Conservation (phyloP, 2,329 filamentous ascomycete genomes). For the Stemphylium lycopersici region DNA sequence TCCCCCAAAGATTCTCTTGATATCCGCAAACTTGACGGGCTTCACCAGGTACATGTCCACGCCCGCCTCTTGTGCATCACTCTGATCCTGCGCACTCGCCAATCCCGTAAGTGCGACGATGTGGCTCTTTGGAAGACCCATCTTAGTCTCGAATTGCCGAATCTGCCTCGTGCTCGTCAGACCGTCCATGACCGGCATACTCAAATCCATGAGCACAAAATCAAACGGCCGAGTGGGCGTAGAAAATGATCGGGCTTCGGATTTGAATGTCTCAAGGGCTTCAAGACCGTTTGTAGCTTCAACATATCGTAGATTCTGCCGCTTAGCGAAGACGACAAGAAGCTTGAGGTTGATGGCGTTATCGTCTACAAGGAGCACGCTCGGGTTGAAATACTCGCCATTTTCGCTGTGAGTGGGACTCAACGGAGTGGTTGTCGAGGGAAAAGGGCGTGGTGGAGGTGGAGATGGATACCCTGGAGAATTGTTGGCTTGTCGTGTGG, state of each 20-base stretch:
- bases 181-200: slow-evolving; percentile 48
- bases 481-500: not conserved
- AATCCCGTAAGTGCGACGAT: slow-evolving; percentile 49
- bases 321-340: slow-evolving; percentile 51
- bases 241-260: slow-evolving; percentile 17
- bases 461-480: slow-evolving; percentile 13
- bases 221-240: slow-evolving; percentile 35
- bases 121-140: slow-evolving; percentile 22
- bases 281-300: slow-evolving; percentile 44
- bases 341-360: slow-evolving; percentile 46
- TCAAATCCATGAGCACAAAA: slow-evolving; percentile 45
- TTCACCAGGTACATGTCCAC: slow-evolving; percentile 49
- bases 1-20: slow-evolving; percentile 34
- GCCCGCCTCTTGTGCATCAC: slow-evolving; percentile 41
- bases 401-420: slow-evolving; percentile 21
- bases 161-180: slow-evolving; percentile 45
- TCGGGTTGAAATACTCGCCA: slow-evolving; percentile 37
- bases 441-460: slow-evolving; percentile 20
- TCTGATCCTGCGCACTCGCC: slow-evolving; percentile 44
- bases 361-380: slow-evolving; percentile 44
- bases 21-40: slow-evolving; percentile 46
- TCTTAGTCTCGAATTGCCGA: slow-evolving; percentile 34
- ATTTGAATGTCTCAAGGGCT: slow-evolving; percentile 35
- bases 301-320: slow-evolving; percentile 33
- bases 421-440: slow-evolving; percentile 24